A percentile compares a stretch with the other conserved stretches of the same genome.
These are phyloP conservation scores for Aureobasidium melanogenum DNA, from an alignment of 2,329 filamentous ascomycete species.

Conservation along the genomic window DNA sequence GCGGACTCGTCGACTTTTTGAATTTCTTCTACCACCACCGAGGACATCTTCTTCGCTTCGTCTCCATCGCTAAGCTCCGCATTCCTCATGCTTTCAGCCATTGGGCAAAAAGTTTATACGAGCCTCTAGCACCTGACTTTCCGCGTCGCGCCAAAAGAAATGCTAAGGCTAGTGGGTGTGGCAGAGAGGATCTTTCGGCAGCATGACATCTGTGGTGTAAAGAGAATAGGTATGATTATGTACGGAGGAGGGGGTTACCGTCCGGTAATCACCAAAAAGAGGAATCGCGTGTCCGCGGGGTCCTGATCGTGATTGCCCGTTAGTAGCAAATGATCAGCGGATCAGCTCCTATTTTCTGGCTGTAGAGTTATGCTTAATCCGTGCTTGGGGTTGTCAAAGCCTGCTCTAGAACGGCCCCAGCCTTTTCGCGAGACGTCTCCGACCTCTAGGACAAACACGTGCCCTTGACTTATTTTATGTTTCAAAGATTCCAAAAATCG, in stretches of 20 bases:
- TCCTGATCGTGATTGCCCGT: neutral
- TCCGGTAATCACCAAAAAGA: neutral
- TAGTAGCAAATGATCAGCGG: neutral
- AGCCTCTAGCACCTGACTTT: neutral
- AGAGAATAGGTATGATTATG: neutral
- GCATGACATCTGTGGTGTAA: neutral
- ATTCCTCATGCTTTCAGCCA: neutral
- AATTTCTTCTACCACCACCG: neutral
- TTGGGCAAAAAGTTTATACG: neutral
- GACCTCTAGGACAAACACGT: neutral
- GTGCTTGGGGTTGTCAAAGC: neutral
- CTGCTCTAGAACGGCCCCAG: neutral
- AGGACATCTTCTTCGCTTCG: neutral
- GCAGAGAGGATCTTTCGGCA: neutral
- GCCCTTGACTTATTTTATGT: neutral
- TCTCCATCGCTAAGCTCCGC: neutral
- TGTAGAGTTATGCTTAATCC: constrained; percentile 7
- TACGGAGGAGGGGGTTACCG: neutral
- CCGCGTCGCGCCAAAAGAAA: neutral
- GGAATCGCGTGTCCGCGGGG: neutral
- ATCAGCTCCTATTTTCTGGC: neutral
- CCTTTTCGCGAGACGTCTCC: neutral
- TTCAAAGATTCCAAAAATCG: neutral
- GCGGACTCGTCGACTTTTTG: neutral
- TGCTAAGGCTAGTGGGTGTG: neutral